Conservation (phyloP, 2,329 filamentous ascomycete genomes). For the Hypoxylon sp. region DNA sequence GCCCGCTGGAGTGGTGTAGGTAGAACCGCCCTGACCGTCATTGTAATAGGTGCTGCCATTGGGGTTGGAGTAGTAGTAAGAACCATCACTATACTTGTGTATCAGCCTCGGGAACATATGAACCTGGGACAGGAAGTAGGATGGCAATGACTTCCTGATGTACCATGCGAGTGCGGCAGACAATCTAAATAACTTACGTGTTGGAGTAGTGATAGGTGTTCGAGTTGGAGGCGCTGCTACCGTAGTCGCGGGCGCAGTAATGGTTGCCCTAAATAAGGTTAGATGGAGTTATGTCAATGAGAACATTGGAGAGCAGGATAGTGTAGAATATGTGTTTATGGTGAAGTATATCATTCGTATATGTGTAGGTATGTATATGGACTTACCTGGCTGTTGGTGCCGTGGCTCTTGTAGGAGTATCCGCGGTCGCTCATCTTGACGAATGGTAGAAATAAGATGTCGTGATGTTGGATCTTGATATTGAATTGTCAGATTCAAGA, state of each 20-base stretch:
- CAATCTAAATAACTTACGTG: slow-evolving; percentile 58
- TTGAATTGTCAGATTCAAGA: neutral
- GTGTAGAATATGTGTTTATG: neutral
- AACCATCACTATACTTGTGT: slow-evolving; percentile 65
- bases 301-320: neutral
- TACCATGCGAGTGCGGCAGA: neutral
- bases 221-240: slow-evolving; percentile 66
- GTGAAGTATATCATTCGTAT: neutral
- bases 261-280: slow-evolving; percentile 71
- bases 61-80: slow-evolving; percentile 81
- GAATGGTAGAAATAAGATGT: neutral
- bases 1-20: slow-evolving; percentile 72
- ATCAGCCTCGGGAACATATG: neutral
- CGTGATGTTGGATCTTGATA: neutral
- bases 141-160: neutral
- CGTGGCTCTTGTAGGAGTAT: slow-evolving; percentile 65
- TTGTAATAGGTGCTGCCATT: slow-evolving; percentile 80
- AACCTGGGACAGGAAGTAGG: neutral
- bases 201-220: slow-evolving; percentile 80
- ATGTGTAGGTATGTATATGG: neutral
- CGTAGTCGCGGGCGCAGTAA: slow-evolving; percentile 77
- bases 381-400: slow-evolving; percentile 74
- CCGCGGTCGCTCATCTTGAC: slow-evolving; percentile 51
- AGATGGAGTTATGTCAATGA: neutral
- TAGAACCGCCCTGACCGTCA: slow-evolving; percentile 69